Base-by-base conservation (phyloP, 129 eudicot species). In the Centella asiatica region DNA sequence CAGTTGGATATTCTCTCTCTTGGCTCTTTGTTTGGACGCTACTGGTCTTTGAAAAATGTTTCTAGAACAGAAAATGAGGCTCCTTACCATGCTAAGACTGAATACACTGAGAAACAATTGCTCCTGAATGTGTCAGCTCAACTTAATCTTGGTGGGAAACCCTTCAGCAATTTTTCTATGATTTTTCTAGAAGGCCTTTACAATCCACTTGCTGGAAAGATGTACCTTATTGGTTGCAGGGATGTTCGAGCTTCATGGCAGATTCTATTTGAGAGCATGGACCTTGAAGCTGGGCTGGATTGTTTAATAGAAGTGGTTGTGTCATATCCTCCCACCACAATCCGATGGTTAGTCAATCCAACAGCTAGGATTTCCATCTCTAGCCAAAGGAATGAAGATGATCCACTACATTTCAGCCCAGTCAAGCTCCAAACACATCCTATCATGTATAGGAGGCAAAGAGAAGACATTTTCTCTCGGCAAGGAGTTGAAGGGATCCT, bases 301-400 rank as follows among this genome's bases (percentile, higher is more conserved):
- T 92, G 96, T 72, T 80, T 77, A 71, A 65, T 87, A 44, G 95
- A 84, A 75, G 83, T 82, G n/a, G 78, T 82, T 51, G 68, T 87
- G 31, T 73, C 88, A 2, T 92, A 92, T 69, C 99, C 99, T 1
- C 95, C 99, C 6, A 77, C 86, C 23, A 76, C 88, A 20, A 77
- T 88, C 31, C 88, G 86, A 15, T 92, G 99, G 99, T 74, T 92
- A 37, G 88, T 87, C 67, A 82, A 77, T 70, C 99, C 96, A 48
- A 77, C 90, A 11, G 95, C 95, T 61, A 73, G 63, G 26, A 70
- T 92, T 55, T 84, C 95, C 26, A 70, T 92, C 64, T 70, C 82
- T 7, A 87, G 96, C 71, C 78, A 76, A 76, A 57, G 99, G 65
- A 76, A 70, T 40, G 96, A 69, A 66, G 78, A 80, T 64, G 99